Evolutionary conservation across 257 asterid genomes (phyloP).

Genomic region (Euphrasia confusa): DNA sequence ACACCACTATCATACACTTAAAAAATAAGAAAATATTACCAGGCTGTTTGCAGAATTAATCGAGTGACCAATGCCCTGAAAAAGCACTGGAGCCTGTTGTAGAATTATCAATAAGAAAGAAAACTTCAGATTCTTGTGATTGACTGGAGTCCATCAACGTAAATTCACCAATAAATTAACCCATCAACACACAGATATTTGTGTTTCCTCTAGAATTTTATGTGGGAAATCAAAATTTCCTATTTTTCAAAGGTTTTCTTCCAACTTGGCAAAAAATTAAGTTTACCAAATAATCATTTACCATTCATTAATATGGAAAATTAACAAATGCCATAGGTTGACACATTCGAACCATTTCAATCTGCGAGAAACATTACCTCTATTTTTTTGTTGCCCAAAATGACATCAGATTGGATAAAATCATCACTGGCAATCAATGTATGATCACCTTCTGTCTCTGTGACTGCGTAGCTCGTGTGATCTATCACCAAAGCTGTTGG

Average conservation of each 20-base stretch:
- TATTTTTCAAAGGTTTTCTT: background rate
- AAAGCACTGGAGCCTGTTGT: conserved; percentile 76
- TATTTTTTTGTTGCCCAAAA: conserved; percentile 59
- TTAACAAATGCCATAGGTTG: background rate
- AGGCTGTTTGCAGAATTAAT: conserved; percentile 66
- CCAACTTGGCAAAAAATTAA: background rate
- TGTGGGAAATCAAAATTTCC: conserved; percentile 10
- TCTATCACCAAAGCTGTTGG: too few species aligned
- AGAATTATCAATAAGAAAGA: background rate
- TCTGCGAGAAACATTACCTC: conserved; percentile 40
- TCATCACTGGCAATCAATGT: conserved; percentile 63
- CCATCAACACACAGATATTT: background rate
- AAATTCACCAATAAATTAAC: conserved; percentile 8
- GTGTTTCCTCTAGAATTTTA: too few species aligned
- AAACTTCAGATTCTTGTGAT: conserved; percentile 6
- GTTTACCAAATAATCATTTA: background rate
- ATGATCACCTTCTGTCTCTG: conserved; percentile 54
- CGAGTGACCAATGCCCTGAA: conserved; percentile 80
- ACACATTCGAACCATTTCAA: background rate
- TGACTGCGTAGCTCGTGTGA: too few species aligned
- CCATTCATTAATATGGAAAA: background rate
- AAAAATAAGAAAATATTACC: conserved; percentile 37
- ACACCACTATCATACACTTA: background rate
- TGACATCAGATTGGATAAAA: conserved; percentile 56
- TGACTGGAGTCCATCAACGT: conserved; percentile 3